Evolutionary conservation across 2,329 filamentous ascomycete species (phyloP), one percentile per base, ranked within the genome.

Genomic region (Aspergillus sclerotialis): DNA sequence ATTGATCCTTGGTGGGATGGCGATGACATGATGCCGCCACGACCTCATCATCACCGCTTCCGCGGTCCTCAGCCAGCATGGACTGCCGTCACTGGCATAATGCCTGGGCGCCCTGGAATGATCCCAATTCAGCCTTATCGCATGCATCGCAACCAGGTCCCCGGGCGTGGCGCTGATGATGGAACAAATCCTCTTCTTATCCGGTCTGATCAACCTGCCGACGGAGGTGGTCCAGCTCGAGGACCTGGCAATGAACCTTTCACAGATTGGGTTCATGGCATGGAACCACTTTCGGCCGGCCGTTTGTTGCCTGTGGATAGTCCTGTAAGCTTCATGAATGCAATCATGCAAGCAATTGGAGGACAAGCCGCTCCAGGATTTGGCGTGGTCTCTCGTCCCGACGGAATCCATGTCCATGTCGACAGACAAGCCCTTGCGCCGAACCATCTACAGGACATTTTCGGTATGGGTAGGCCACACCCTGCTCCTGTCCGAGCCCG

Each of bases 171-270:
- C 17, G 72, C 75, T 21, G 87, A 94, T 44, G 89, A 95, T 55
- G 88, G 87, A 3, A 72, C 80, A 14, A 95, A 96, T 53, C 90
- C 90, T 28, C 70, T 96, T 9, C 76, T 96, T 35, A 82, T 88
- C 44, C 81, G 85, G 36, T 60, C 62, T 29, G 63, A 58, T 34
- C 58, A 55, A 30, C 46, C 48, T 16, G 45, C 50, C 26, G 60
- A 64, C 18, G 31, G 43, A 19, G 19, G 49, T 25, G 51, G 50
- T 19, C 66, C 64, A 38, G 55, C 52, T 14, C 59, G 61, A 44
- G 56, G 46, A 15, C 43, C 55, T 9, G 49, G 52, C 15, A 48
- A 50, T 31, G 65, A 70, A 36, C 57, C 63, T 30, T 65, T 70
- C 46, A 67, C 65, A 30, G 70, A 74, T 39, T 75, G 69, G 70